Conservation (phyloP, 768 basidiomycete genomes). For the Leucosporidium yakuticum region DNA sequence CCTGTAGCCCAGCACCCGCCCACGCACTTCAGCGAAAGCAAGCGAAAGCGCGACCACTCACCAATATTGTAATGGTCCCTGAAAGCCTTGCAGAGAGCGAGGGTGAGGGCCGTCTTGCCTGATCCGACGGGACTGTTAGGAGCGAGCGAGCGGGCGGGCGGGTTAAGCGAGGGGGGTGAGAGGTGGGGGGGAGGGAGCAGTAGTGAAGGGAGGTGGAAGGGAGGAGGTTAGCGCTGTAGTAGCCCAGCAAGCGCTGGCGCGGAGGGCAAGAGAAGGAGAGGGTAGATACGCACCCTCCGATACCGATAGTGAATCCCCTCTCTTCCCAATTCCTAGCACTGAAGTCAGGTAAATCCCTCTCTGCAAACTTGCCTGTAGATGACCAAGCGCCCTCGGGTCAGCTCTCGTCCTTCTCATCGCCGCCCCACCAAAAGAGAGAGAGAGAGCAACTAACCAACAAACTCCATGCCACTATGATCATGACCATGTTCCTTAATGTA, state of each 20-base stretch:
- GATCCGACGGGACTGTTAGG: slow-evolving; percentile 84
- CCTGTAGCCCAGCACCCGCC: not conserved
- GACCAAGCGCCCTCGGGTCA: not conserved
- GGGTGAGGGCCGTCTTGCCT: slow-evolving; percentile 89
- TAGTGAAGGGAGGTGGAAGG: not conserved
- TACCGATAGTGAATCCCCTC: slow-evolving; percentile 94
- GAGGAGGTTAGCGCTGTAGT: not conserved
- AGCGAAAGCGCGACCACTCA: slow-evolving; percentile 42
- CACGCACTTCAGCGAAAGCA: not conserved
- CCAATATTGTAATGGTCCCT: slow-evolving; percentile 86
- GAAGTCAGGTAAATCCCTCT: slow-evolving; percentile 88
- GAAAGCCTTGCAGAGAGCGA: slow-evolving; percentile 77
- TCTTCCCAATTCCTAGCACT: slow-evolving; percentile 76
- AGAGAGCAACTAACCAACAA: not conserved
- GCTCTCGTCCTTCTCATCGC: not conserved
- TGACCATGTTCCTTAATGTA: slow-evolving; percentile 80
- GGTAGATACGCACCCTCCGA: slow-evolving; percentile 68
- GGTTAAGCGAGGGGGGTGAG: too few species aligned
- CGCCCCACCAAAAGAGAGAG: not conserved
- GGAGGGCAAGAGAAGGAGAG: not conserved
- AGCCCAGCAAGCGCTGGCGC: not conserved
- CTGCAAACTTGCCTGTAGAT: slow-evolving; percentile 72
- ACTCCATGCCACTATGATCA: slow-evolving; percentile 16
- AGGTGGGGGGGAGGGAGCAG: too few species aligned
- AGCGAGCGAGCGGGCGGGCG: not conserved